Evolutionary conservation across 306 rosid species (phyloP).

Genomic region (Vachellia pachyceras): DNA sequence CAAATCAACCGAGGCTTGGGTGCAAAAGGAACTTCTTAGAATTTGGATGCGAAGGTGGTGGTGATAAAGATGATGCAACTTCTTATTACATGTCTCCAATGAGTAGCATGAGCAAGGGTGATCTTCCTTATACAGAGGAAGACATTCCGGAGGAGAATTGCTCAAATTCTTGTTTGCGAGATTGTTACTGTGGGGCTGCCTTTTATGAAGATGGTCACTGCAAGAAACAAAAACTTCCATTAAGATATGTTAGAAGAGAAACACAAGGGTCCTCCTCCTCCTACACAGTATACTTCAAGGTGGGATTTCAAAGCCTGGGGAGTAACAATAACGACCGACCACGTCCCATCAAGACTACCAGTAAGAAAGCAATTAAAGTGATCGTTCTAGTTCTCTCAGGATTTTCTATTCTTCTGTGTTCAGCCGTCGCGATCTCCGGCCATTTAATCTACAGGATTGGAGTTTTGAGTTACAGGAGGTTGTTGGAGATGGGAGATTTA

Average conservation of each 20-base stretch:
- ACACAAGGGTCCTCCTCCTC: neutral
- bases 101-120: neutral
- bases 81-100: slow-evolving; percentile 9
- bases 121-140: neutral
- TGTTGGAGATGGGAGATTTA: slow-evolving; percentile 27
- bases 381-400: slow-evolving; percentile 18
- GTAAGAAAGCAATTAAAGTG: slow-evolving; percentile 24
- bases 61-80: neutral
- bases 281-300: neutral
- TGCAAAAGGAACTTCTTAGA: slow-evolving; percentile 36
- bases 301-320: neutral
- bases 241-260: slow-evolving; percentile 26
- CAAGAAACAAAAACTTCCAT: slow-evolving; percentile 39
- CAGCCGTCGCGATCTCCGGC: slow-evolving; percentile 9
- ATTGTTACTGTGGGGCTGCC: slow-evolving; percentile 48
- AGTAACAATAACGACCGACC: neutral
- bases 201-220: neutral
- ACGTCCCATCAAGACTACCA: slow-evolving; percentile 19
- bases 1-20: slow-evolving; percentile 7
- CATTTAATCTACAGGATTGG: slow-evolving; percentile 39
- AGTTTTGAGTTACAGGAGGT: slow-evolving; percentile 42
- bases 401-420: slow-evolving; percentile 30
- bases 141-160: slow-evolving; percentile 17
- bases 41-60: slow-evolving; percentile 10
- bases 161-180: slow-evolving; percentile 35